Evolutionary conservation across 2,329 filamentous ascomycete species (phyloP), one percentile per base, ranked within the genome.

Genomic region (Colletotrichum euphorbiae): DNA sequence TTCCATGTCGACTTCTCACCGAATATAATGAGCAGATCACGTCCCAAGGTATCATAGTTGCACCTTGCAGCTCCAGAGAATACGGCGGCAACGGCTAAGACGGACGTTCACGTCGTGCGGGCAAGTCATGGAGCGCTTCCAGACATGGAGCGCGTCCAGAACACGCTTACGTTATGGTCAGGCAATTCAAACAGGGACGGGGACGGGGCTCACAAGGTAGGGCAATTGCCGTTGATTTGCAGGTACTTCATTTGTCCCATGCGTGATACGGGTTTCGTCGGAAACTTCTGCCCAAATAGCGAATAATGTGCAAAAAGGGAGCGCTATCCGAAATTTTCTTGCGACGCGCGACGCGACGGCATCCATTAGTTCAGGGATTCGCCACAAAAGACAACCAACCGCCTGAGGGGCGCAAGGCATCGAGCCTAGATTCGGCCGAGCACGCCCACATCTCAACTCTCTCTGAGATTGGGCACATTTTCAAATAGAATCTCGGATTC

Each of bases 141-240:
- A n/a, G n/a, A n/a, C 12, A 60, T 51, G 46, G 58, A 61, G 51
- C 45, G 21, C 36, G 43, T 61, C 58, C 58, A 61, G 58, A 61
- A 52, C 15, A 43, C n/a, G 31, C 42, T 24, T 38, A 52, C 21
- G 15, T 21, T 38, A 48, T 28, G 45, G 15, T 15, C 33, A 28
- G 42, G 13, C 43, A 1, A 19, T 12, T 7, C 31, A 3, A 28
- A n/a, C n/a, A n/a, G n/a, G n/a, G n/a, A n/a, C 21, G 19, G 7
- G 2, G 24, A 15, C 19, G 7, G 2, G 24, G 11, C 19, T 48
- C 8, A 15, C 6, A 24, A 38, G 9, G 11, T 4, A 9, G 31
- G 43, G 13, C 48, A 4, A 28, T 43, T n/a, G 56, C 43, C 43
- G 56, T 40, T 12, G 43, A 50, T 38, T 40, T 28, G 45, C 31